Evolutionary conservation across 495 filamentous ascomycete species (phyloP).

Genomic region (Lophium mytilinum): DNA sequence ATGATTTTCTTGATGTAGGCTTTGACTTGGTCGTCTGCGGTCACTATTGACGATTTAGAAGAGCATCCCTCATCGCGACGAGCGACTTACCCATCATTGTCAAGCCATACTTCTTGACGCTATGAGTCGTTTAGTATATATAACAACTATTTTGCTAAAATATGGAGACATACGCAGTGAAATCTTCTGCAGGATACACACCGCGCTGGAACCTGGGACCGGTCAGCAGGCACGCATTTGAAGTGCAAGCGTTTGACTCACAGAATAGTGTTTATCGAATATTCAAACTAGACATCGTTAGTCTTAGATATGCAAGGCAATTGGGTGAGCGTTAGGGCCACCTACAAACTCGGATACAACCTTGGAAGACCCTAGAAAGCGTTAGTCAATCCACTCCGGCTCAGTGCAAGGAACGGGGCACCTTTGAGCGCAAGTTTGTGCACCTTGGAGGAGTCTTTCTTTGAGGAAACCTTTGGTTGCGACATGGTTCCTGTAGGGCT

Average conservation of each 20-base stretch:
- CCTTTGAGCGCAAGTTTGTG: constrained; percentile 94
- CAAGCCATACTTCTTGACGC: constrained; percentile 97
- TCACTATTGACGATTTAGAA: constrained; percentile 45
- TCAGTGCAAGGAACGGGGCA: constrained; percentile 18
- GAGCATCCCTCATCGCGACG: neutral
- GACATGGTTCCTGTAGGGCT: constrained; percentile 14
- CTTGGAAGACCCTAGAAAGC: constrained; percentile 60
- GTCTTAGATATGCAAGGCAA: neutral
- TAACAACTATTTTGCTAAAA: neutral
- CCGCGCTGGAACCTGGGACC: constrained; percentile 73
- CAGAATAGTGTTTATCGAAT: constrained; percentile 93
- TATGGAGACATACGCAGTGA: constrained; percentile 63
- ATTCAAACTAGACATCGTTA: constrained; percentile 51
- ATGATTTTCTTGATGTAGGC: constrained; percentile 99
- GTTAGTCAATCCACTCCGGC: neutral
- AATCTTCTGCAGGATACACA: constrained; percentile 97
- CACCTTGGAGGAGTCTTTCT: constrained; percentile 82
- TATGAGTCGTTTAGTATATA: constrained; percentile 20
- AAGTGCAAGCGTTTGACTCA: constrained; percentile 24
- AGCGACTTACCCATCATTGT: constrained; percentile 74
- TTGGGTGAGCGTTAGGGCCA: constrained; percentile 1
- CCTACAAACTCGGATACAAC: constrained; percentile 90
- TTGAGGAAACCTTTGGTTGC: constrained; percentile 30
- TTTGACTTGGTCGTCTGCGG: constrained; percentile 94
- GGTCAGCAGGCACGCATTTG: constrained; percentile 5